These are phyloP conservation scores for Wickerhamiella shivajii DNA, from an alignment of 805 yeast genomes.

Conservation along the genomic window DNA sequence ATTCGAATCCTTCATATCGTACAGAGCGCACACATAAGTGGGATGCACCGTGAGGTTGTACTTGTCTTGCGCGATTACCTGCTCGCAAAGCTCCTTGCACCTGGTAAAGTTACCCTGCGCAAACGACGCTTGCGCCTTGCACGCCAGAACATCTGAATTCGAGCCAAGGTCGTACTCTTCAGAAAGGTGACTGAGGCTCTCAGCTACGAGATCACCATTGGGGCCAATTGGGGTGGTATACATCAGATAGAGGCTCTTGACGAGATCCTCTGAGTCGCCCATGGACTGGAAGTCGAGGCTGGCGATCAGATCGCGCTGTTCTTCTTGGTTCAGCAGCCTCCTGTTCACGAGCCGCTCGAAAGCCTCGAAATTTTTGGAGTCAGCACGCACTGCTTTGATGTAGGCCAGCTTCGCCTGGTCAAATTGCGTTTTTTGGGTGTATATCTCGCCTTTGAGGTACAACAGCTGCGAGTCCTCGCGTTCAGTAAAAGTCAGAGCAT, in stretches of 20 bases:
- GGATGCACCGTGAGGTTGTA: slow-evolving; percentile 62
- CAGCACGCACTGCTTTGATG: slow-evolving; percentile 73
- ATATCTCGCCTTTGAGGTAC: slow-evolving; percentile 69
- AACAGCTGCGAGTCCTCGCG: slow-evolving; percentile 66
- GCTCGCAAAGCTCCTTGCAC: slow-evolving; percentile 63
- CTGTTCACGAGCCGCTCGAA: slow-evolving; percentile 62
- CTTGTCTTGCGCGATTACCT: slow-evolving; percentile 35
- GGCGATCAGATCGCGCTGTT: slow-evolving; percentile 35
- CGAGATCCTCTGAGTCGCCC: slow-evolving; percentile 67
- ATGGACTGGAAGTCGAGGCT: slow-evolving; percentile 49
- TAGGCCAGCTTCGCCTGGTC: slow-evolving; percentile 77
- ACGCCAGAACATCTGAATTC: slow-evolving; percentile 53
- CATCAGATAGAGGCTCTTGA: slow-evolving; percentile 62
- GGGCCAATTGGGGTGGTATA: slow-evolving; percentile 31
- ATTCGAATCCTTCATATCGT: slow-evolving; percentile 72
- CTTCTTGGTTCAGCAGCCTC: slow-evolving; percentile 64
- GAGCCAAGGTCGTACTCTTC: slow-evolving; percentile 55
- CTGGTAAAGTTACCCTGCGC: slow-evolving; percentile 66
- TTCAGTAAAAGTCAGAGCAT: slow-evolving; percentile 74
- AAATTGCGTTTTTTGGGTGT: slow-evolving; percentile 67
- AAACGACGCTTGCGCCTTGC: slow-evolving; percentile 55
- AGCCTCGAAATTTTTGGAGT: slow-evolving; percentile 87
- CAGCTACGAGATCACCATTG: slow-evolving; percentile 41
- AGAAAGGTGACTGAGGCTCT: slow-evolving; percentile 47
- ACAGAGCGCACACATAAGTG: slow-evolving; percentile 64